Conservation (phyloP, 1,284 basidiomycete genomes). For the Irpex lacteus region DNA sequence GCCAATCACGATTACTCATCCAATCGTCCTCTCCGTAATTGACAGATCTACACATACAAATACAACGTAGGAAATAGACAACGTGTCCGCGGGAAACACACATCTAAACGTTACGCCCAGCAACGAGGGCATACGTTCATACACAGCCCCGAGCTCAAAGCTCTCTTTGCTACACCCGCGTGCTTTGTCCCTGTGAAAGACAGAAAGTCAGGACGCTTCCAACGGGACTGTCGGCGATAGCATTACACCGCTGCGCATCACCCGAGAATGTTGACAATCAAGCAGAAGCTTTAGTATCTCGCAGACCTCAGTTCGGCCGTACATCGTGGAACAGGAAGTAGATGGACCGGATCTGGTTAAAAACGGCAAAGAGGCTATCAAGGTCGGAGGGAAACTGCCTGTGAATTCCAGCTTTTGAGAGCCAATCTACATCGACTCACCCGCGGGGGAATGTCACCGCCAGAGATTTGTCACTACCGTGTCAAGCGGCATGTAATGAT, state of each 20-base stretch:
- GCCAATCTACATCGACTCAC: conserved; percentile 75
- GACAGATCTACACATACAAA: not conserved
- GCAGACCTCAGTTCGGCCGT: conserved; percentile 73
- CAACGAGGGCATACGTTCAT: not conserved
- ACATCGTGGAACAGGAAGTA: conserved; percentile 36
- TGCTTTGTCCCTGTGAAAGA: conserved; percentile 1
- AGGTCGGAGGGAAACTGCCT: conserved; percentile 66
- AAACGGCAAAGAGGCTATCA: conserved; percentile 63
- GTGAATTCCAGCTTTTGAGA: conserved; percentile 53
- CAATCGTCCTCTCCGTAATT: not conserved
- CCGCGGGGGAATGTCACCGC: conserved; percentile 58
- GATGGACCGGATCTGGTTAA: conserved; percentile 68
- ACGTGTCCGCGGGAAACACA: not conserved
- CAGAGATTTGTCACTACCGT: not conserved
- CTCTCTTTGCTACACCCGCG: not conserved
- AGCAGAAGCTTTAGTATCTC: conserved; percentile 61
- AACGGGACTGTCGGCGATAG: conserved; percentile 23
- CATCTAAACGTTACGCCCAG: not conserved
- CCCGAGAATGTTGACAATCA: conserved; percentile 19
- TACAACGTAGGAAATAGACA: not conserved
- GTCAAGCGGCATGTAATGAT: not conserved
- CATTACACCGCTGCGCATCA: not conserved
- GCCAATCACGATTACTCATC: not conserved
- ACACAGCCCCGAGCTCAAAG: not conserved
- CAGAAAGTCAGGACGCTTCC: conserved; percentile 47